Evolutionary conservation across 1,284 basidiomycete genomes (phyloP).

Genomic region (Cutaneotrichosporon mucoides): DNA sequence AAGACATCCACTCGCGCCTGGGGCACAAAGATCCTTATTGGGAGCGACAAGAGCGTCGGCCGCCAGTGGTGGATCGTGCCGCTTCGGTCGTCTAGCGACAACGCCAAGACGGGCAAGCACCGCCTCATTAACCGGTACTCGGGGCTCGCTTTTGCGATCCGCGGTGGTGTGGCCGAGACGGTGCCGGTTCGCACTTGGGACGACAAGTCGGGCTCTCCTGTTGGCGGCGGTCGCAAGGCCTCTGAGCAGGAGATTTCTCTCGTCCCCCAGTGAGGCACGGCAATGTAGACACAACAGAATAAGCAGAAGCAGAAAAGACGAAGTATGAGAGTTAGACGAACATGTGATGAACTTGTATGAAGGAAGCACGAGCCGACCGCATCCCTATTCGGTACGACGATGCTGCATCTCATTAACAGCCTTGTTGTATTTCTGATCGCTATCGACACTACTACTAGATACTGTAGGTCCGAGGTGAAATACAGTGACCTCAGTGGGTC

Average conservation of each 20-base stretch:
- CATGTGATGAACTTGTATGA: too few relatives aligned
- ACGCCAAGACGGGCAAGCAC: neutral
- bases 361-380: too few relatives aligned
- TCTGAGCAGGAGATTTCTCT: neutral
- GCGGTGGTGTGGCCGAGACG: neutral
- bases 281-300: too few relatives aligned
- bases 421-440: too few relatives aligned
- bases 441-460: too few relatives aligned
- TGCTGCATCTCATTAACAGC: too few relatives aligned
- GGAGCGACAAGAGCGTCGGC: neutral
- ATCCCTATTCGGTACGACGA: too few relatives aligned
- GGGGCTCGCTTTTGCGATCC: slow-evolving; percentile 5
- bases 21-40: neutral
- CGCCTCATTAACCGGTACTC: slow-evolving; percentile 17
- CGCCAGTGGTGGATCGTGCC: slow-evolving; percentile 17
- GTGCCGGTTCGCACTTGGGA: slow-evolving; percentile 2
- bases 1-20: slow-evolving; percentile 4
- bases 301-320: too few relatives aligned
- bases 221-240: neutral
- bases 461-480: too few relatives aligned
- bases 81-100: neutral
- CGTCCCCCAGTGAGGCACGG: too few relatives aligned
- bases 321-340: too few relatives aligned
- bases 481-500: too few relatives aligned
- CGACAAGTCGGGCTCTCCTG: neutral